These are phyloP conservation scores for Aureobasidium sp. DNA, from an alignment of 2,329 filamentous ascomycete species.

Conservation along the genomic window DNA sequence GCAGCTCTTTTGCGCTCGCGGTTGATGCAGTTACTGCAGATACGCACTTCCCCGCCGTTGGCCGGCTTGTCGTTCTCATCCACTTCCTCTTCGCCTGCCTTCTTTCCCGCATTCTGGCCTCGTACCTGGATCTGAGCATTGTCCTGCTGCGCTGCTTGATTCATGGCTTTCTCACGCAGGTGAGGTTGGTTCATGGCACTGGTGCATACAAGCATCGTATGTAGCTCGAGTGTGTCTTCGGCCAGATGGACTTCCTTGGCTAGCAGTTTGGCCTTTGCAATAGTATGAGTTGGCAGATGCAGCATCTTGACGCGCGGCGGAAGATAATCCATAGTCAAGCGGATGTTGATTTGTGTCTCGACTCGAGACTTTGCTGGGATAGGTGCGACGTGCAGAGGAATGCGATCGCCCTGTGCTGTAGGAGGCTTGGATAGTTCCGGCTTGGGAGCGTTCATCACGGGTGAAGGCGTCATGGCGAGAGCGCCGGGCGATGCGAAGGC, in stretches of 20 bases:
- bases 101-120: conserved; percentile 33
- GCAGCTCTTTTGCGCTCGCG: conserved; percentile 85
- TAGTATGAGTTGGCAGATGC: conserved; percentile 80
- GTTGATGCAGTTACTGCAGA: conserved; percentile 84
- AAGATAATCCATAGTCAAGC: conserved; percentile 67
- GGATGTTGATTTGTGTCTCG: conserved; percentile 91
- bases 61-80: conserved; percentile 61
- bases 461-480: conserved; percentile 29
- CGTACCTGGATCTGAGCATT: conserved; percentile 36
- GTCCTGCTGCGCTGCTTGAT: conserved; percentile 43
- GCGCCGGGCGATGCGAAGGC: conserved; percentile 26
- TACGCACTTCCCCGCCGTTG: conserved; percentile 88
- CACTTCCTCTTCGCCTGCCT: conserved; percentile 37
- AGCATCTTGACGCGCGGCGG: conserved; percentile 70
- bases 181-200: conserved; percentile 76
- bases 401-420: conserved; percentile 20
- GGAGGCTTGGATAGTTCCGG: conserved; percentile 16
- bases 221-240: conserved; percentile 69
- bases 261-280: conserved; percentile 88
- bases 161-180: conserved; percentile 58
- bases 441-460: conserved; percentile 24
- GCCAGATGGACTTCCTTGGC: conserved; percentile 62
- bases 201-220: conserved; percentile 78
- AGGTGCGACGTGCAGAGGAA: conserved; percentile 29
- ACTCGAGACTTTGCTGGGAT: conserved; percentile 68